Conservation (phyloP, 768 basidiomycete species). For the Russula lepida region DNA sequence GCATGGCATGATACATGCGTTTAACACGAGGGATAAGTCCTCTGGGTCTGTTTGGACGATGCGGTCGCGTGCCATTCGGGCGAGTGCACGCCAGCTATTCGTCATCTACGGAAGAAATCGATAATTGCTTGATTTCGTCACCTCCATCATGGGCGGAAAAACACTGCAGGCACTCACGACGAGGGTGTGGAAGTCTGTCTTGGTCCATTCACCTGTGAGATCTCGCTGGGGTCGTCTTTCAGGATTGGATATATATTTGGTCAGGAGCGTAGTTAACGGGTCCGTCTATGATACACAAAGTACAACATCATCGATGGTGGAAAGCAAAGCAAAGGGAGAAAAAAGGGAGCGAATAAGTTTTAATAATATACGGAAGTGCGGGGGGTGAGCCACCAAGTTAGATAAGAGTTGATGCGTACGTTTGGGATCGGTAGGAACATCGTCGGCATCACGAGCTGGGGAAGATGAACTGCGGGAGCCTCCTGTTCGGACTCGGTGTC, state of each 20-base stretch:
- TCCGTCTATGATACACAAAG: conserved; percentile 49
- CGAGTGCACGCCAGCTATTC: conserved; percentile 80
- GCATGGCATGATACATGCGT: conserved; percentile 37
- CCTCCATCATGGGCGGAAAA: not conserved
- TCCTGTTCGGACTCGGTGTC: conserved; percentile 41
- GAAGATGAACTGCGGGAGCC: conserved; percentile 52
- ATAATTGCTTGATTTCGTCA: not conserved
- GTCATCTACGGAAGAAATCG: conserved; percentile 49
- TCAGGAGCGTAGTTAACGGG: conserved; percentile 70
- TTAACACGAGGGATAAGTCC: conserved; percentile 54
- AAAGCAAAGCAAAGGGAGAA: not conserved
- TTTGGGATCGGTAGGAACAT: conserved; percentile 89
- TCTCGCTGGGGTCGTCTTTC: conserved; percentile 70
- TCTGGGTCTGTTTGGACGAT: conserved; percentile 64
- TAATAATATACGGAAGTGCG: conserved; percentile 32
- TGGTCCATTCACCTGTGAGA: conserved; percentile 63
- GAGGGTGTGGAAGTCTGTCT: conserved; percentile 64
- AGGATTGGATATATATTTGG: conserved; percentile 74
- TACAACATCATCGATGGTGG: conserved; percentile 13
- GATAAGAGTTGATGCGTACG: conserved; percentile 57
- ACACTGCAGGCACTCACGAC: conserved; percentile 55
- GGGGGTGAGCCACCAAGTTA: conserved; percentile 56
- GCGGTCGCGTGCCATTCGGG: conserved; percentile 75
- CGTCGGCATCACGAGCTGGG: conserved; percentile 59
- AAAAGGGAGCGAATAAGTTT: conserved; percentile 6